phyloP scores from a whole-genome alignment of 2,329 filamentous ascomycete genomes.

The Penicillium sp. region DNA sequence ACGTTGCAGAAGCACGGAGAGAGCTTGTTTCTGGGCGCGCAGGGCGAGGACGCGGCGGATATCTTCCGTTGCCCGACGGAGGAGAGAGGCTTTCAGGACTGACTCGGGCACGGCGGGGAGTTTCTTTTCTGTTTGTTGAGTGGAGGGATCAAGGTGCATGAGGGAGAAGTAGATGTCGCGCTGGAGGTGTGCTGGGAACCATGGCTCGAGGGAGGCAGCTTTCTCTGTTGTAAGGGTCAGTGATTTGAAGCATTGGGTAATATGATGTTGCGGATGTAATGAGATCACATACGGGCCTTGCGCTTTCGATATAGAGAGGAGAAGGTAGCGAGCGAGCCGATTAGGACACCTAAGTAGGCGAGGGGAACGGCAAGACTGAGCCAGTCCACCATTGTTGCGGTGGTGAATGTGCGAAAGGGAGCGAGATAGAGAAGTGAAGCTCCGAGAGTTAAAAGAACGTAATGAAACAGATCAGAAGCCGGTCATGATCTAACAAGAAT shows the following conservation, averaged over 20 bases:
- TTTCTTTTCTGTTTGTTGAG: constrained; percentile 61
- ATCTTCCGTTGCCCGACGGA: constrained; percentile 87
- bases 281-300: constrained; percentile 66
- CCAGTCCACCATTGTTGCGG: constrained; percentile 62
- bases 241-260: constrained; percentile 1
- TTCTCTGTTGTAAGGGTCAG: constrained; percentile 54
- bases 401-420: constrained; percentile 16
- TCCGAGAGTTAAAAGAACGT: not conserved
- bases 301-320: constrained; percentile 89
- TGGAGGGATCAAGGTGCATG: constrained; percentile 67
- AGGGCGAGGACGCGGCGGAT: constrained; percentile 89
- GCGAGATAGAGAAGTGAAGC: not conserved
- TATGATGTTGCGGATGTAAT: not conserved
- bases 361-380: constrained; percentile 80
- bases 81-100: constrained; percentile 80
- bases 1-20: constrained; percentile 77
- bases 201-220: constrained; percentile 82
- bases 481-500: constrained; percentile 8
- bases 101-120: constrained; percentile 72
- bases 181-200: constrained; percentile 88
- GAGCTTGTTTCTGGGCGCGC: constrained; percentile 81
- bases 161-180: constrained; percentile 94
- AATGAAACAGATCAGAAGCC: constrained; percentile 1
- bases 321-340: constrained; percentile 87
- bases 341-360: constrained; percentile 82